These are phyloP conservation scores for Rhodotorula glutinis DNA, from an alignment of 1,284 basidiomycete species.

Conservation along the genomic window DNA sequence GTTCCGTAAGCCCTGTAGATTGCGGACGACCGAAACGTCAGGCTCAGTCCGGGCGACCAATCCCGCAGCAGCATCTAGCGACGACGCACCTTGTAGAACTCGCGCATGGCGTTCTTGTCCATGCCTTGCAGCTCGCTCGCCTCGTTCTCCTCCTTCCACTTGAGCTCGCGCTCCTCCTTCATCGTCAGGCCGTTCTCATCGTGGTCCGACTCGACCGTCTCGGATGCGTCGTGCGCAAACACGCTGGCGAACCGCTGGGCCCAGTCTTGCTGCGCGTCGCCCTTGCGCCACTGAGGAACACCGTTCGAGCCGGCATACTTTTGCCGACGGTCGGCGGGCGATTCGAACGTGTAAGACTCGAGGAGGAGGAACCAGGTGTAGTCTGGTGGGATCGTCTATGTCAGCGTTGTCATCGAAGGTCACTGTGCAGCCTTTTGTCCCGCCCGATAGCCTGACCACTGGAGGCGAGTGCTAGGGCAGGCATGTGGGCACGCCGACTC, in stretches of 20 bases:
- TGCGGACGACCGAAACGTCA: neutral
- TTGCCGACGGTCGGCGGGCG: conserved; percentile 17
- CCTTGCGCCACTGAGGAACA: conserved; percentile 31
- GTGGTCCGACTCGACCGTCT: conserved; percentile 11
- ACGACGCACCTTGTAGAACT: conserved; percentile 34
- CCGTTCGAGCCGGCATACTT: conserved; percentile 26
- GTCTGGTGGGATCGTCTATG: conserved; percentile 12
- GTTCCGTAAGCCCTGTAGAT: conserved; percentile 30
- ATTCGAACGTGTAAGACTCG: conserved; percentile 26
- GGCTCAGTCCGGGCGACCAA: neutral
- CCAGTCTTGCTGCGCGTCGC: conserved; percentile 36
- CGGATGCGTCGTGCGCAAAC: conserved; percentile 25
- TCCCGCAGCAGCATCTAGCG: neutral
- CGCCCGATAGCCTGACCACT: too few relatives aligned
- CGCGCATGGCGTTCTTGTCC: conserved; percentile 35
- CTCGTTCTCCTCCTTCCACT: conserved; percentile 34
- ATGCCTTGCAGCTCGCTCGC: conserved; percentile 3
- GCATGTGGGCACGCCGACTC: neutral
- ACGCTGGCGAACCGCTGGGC: conserved; percentile 34
- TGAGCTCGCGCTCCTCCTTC: conserved; percentile 37
- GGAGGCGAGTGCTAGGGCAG: too few relatives aligned
- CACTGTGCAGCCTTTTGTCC: too few relatives aligned
- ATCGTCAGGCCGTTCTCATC: conserved; percentile 38
- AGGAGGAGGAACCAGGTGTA: conserved; percentile 39
- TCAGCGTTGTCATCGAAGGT: too few relatives aligned